A percentile compares a stretch with the other conserved stretches of the same genome.
These are phyloP conservation scores for Scutellaria galericulata DNA, from an alignment of 257 asterid species.

Conservation along the genomic window DNA sequence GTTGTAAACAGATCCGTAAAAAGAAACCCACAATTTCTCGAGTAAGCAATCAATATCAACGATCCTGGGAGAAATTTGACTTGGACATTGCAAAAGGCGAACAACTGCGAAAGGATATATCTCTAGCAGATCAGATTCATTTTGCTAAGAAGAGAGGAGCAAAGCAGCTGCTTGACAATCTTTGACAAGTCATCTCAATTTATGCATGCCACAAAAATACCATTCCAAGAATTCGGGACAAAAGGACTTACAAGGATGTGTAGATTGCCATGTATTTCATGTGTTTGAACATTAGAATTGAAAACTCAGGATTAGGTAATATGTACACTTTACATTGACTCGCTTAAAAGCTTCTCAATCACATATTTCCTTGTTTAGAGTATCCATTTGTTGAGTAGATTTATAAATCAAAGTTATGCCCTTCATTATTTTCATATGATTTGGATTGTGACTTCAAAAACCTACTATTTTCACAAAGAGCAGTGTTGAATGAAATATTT, in stretches of 20 bases:
- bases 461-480: background rate
- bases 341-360: no score
- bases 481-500: background rate
- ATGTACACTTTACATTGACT: no score
- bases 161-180: slow-evolving; percentile 43
- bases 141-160: slow-evolving; percentile 66
- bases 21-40: slow-evolving; percentile 56
- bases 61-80: slow-evolving; percentile 77
- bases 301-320: no score
- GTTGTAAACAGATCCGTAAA: slow-evolving; percentile 61
- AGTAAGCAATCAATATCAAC: slow-evolving; percentile 48
- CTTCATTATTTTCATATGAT: background rate
- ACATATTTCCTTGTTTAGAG: no score
- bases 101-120: slow-evolving; percentile 45
- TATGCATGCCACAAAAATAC: slow-evolving; percentile 6
- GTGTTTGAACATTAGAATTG: no score
- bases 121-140: slow-evolving; percentile 85
- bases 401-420: no score
- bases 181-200: slow-evolving; percentile 9
- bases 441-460: background rate
- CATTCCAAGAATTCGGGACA: background rate
- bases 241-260: background rate
- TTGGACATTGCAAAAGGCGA: slow-evolving; percentile 44
- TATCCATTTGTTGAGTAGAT: no score
- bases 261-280: no score